These are phyloP conservation scores for Puccinia polysora DNA, from an alignment of 1,284 basidiomycete species.

Conservation along the genomic window DNA sequence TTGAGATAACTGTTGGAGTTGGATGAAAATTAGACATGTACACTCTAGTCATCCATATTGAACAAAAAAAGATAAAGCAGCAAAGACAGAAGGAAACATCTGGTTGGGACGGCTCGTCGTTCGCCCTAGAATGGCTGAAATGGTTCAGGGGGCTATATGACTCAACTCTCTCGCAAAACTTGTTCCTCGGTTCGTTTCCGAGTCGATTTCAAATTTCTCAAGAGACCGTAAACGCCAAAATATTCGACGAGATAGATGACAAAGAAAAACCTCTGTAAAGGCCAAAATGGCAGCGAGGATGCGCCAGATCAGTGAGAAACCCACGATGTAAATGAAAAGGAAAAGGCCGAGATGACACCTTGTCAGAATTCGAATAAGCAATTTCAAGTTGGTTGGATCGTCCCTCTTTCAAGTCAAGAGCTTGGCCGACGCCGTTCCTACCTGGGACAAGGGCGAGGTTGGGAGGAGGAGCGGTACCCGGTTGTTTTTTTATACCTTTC, in stretches of 20 bases:
- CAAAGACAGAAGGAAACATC: background rate
- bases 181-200: slow-evolving; percentile 21
- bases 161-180: slow-evolving; percentile 38
- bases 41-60: background rate
- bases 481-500: slow-evolving; percentile 90
- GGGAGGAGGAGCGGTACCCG: slow-evolving; percentile 88
- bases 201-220: slow-evolving; percentile 22
- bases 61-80: background rate
- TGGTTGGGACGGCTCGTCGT: too few species aligned
- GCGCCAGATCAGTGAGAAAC: background rate
- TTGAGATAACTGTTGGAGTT: slow-evolving; percentile 10
- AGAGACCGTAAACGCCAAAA: slow-evolving; percentile 15
- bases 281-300: background rate
- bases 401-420: slow-evolving; percentile 55
- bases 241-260: slow-evolving; percentile 39
- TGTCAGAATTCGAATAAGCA: slow-evolving; percentile 81
- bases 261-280: slow-evolving; percentile 20
- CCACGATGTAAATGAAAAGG: slow-evolving; percentile 46
- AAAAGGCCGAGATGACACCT: slow-evolving; percentile 44
- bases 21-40: background rate
- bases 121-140: too few species aligned
- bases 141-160: too few species aligned
- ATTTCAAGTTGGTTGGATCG: slow-evolving; percentile 69
- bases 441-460: slow-evolving; percentile 59
- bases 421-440: slow-evolving; percentile 57